Evolutionary conservation across 2,329 filamentous ascomycete genomes (phyloP).

Genomic region (Byssothecium circinans): DNA sequence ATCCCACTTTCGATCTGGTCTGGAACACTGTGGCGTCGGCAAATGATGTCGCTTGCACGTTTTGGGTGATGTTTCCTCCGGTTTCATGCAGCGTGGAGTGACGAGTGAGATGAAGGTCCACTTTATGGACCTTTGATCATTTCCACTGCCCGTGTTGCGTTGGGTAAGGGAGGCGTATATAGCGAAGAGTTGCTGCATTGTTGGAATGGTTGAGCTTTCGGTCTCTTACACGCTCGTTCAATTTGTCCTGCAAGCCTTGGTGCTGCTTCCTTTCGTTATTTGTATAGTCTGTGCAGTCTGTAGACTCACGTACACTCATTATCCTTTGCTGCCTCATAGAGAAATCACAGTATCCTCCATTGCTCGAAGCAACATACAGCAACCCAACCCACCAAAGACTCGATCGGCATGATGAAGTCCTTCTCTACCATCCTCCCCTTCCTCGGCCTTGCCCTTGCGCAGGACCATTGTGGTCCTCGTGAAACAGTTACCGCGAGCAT

Average conservation of each 20-base stretch:
- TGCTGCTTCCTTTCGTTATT: constrained; percentile 31
- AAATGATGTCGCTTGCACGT: background rate
- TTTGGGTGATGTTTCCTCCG: background rate
- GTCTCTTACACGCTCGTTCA: constrained; percentile 8
- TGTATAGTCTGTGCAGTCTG: constrained; percentile 7
- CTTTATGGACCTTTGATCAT: background rate
- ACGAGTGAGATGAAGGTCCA: background rate
- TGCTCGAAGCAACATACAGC: constrained; percentile 7
- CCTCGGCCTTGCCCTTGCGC: constrained; percentile 28
- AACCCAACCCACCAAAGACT: constrained; percentile 5
- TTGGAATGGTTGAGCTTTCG: constrained; percentile 4
- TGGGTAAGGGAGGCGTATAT: background rate
- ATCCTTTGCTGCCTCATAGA: constrained; percentile 10
- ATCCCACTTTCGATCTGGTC: background rate
- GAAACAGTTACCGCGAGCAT: constrained; percentile 18
- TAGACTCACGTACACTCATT: constrained; percentile 16
- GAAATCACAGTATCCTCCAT: constrained; percentile 7
- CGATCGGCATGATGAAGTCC: constrained; percentile 27
- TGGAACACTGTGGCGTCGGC: constrained; percentile 1
- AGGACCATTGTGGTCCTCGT: constrained; percentile 21
- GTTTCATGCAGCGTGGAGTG: background rate
- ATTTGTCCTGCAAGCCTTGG: constrained; percentile 28
- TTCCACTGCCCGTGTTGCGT: background rate
- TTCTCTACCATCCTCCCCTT: constrained; percentile 31
- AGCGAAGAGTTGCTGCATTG: constrained; percentile 3